Evolutionary conservation across 352 stramenopile species (phyloP).

Genomic region (Globisporangium acanthophoron): DNA sequence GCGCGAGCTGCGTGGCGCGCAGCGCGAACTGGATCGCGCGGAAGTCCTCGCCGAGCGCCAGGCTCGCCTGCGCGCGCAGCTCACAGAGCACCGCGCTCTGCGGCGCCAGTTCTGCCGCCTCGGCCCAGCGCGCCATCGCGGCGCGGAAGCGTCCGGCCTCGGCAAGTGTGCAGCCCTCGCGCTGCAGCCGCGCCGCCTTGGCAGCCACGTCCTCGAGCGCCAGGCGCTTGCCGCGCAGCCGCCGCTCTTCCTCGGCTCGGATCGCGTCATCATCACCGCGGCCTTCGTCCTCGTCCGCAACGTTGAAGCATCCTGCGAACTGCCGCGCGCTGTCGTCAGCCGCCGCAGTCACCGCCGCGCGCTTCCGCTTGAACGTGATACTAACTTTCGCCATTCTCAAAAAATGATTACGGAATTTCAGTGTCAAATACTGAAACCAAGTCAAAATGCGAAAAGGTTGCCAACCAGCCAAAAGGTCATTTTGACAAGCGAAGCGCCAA

Average conservation of each 20-base stretch:
- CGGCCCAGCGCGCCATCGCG: slow-evolving; percentile 63
- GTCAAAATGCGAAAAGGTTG: not conserved
- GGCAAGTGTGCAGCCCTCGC: slow-evolving; percentile 74
- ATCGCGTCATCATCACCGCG: not conserved
- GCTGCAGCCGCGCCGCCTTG: slow-evolving; percentile 60
- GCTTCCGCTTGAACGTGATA: slow-evolving; percentile 30
- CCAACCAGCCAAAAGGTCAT: not conserved
- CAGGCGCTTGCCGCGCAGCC: slow-evolving; percentile 4
- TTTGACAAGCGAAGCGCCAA: slow-evolving; percentile 11
- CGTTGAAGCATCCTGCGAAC: slow-evolving; percentile 9
- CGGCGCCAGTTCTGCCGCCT: slow-evolving; percentile 43
- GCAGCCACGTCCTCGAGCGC: slow-evolving; percentile 46
- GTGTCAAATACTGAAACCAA: not conserved
- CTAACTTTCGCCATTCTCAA: slow-evolving; percentile 16
- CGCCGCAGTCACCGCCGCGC: not conserved
- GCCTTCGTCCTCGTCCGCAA: slow-evolving; percentile 6
- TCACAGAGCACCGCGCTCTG: slow-evolving; percentile 53
- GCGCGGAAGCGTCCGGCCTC: slow-evolving; percentile 53
- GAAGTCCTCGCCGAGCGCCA: slow-evolving; percentile 72
- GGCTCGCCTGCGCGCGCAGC: slow-evolving; percentile 62
- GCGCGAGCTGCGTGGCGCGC: slow-evolving; percentile 45
- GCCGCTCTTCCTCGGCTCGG: not conserved
- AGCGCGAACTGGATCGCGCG: slow-evolving; percentile 61
- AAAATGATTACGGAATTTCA: not conserved
- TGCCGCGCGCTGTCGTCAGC: not conserved